These are phyloP conservation scores for Helicocarpus griseus DNA, from an alignment of 2,329 filamentous ascomycete species.

Conservation along the genomic window DNA sequence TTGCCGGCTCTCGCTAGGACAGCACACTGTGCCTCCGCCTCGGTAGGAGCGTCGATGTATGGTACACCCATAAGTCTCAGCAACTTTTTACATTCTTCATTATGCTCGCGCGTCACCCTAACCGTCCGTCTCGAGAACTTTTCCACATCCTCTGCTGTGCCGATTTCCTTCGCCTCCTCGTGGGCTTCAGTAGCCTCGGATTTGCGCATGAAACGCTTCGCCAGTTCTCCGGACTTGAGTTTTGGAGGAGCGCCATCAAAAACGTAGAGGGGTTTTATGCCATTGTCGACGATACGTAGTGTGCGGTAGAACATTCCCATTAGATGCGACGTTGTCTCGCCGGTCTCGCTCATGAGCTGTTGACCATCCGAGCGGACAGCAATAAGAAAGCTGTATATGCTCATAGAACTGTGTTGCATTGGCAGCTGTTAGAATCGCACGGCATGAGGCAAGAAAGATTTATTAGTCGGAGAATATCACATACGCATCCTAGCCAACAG, in stretches of 20 bases:
- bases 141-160: conserved; percentile 93
- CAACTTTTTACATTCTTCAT: conserved; percentile 82
- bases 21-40: conserved; percentile 95
- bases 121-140: conserved; percentile 94
- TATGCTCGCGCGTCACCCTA: conserved; percentile 91
- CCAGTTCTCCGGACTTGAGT: conserved; percentile 92
- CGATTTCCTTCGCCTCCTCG: conserved; percentile 94
- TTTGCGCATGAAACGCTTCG: conserved; percentile 92
- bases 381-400: conserved; percentile 96
- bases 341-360: conserved; percentile 87
- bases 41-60: conserved; percentile 88
- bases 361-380: conserved; percentile 94
- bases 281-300: conserved; percentile 94
- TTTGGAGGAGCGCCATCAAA: conserved; percentile 96
- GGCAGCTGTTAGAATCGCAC: neutral
- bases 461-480: no score
- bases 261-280: conserved; percentile 96
- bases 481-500: conserved; percentile 48
- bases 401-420: conserved; percentile 59
- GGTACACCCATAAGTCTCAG: conserved; percentile 94
- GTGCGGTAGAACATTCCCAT: conserved; percentile 99
- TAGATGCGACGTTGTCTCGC: conserved; percentile 93
- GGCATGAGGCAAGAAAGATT: no score
- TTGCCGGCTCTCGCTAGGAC: conserved; percentile 81
- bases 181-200: conserved; percentile 80